Evolutionary conservation across 2,329 filamentous ascomycete species (phyloP).

Genomic region (Paraphaeosphaeria minitans): DNA sequence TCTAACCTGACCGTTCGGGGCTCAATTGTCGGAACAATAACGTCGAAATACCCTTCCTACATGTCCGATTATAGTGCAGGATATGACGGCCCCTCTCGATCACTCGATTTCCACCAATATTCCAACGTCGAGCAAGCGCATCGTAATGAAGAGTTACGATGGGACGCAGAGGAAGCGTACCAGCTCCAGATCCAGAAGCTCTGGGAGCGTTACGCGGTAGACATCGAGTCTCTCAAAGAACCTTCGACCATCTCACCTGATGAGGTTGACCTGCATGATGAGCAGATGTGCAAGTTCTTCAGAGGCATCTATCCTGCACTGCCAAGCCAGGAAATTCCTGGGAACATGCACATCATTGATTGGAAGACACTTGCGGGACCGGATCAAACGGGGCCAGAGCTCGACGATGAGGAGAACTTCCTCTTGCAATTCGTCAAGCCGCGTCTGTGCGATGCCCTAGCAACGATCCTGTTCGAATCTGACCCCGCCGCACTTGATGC

Average conservation of each 20-base stretch:
- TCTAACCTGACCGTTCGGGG: background rate
- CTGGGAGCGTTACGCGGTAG: background rate
- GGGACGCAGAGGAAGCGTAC: background rate
- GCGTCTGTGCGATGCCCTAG: slow-evolving; percentile 24
- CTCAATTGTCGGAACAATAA: background rate
- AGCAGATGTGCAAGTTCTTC: slow-evolving; percentile 15
- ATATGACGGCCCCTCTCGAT: background rate
- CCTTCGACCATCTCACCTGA: slow-evolving; percentile 12
- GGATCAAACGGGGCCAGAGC: background rate
- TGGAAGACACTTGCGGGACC: slow-evolving; percentile 10
- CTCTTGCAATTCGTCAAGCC: slow-evolving; percentile 15
- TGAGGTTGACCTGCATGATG: slow-evolving; percentile 20
- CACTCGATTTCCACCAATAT: background rate
- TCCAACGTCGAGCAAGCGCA: background rate
- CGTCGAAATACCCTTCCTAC: background rate
- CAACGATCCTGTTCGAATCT: slow-evolving; percentile 20
- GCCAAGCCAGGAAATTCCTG: background rate
- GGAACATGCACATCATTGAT: slow-evolving; percentile 21
- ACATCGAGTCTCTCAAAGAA: background rate
- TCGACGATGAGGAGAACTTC: slow-evolving; percentile 1
- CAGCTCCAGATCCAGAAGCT: background rate
- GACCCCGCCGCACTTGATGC: slow-evolving; percentile 17
- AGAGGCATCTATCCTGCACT: slow-evolving; percentile 1
- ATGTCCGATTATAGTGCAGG: background rate
- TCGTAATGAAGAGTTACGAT: background rate